phyloP scores from a whole-genome alignment of 805 yeast species.

The Zygotorulaspora florentina region DNA sequence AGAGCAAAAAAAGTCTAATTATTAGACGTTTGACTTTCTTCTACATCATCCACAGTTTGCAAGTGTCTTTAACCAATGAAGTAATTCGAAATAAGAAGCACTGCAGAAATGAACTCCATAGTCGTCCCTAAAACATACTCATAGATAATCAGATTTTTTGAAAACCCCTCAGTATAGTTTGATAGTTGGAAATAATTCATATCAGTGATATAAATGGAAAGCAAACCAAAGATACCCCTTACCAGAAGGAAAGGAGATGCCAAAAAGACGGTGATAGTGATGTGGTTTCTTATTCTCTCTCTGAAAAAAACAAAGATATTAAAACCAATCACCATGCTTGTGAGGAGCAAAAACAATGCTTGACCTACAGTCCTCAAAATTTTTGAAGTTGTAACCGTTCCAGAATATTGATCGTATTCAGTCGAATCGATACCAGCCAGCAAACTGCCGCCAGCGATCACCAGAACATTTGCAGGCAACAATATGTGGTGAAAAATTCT shows the following conservation, averaged over 20 bases:
- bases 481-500: constrained; percentile 1
- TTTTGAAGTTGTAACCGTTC: not conserved
- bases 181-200: constrained; percentile 4
- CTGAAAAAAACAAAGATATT: not conserved
- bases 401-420: not conserved
- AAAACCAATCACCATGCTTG: not conserved
- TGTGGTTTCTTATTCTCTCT: constrained; percentile 2
- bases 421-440: constrained; percentile 2
- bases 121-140: constrained; percentile 10
- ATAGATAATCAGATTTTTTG: not conserved
- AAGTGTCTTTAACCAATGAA: not conserved
- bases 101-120: constrained; percentile 7
- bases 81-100: constrained; percentile 2
- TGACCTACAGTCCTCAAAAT: constrained; percentile 4
- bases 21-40: no score
- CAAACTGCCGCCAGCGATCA: constrained; percentile 3
- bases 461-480: constrained; percentile 2
- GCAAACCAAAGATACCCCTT: constrained; percentile 2
- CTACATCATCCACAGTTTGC: not conserved
- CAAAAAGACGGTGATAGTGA: constrained; percentile 1
- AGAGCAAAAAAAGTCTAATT: no score
- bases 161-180: constrained; percentile 1
- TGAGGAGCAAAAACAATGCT: not conserved
- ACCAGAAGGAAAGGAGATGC: constrained; percentile 5
- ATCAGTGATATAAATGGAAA: constrained; percentile 1